Evolutionary conservation across 1,139 yeast genomes (phyloP).

Genomic region (Suhomyces ambrosiae): DNA sequence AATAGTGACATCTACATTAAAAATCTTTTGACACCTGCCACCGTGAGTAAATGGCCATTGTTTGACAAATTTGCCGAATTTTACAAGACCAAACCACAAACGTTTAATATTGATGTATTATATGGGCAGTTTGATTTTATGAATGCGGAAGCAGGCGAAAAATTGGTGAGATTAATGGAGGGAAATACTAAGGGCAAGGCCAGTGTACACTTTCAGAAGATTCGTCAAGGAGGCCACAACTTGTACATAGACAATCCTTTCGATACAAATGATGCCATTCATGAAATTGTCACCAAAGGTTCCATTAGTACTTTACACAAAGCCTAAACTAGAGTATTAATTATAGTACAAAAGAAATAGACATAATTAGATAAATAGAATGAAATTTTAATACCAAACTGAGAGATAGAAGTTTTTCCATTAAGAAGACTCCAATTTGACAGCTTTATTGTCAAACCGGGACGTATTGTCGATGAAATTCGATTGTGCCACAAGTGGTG

Average conservation of each 20-base stretch:
- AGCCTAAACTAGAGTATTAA: background rate
- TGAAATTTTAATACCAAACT: too few species aligned
- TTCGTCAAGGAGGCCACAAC: slow-evolving; percentile 50
- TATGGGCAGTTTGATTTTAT: slow-evolving; percentile 89
- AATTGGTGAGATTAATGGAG: slow-evolving; percentile 45
- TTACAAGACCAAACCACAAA: slow-evolving; percentile 20
- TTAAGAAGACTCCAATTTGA: too few species aligned
- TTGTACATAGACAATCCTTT: slow-evolving; percentile 50
- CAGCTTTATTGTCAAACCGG: too few species aligned
- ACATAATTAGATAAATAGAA: background rate
- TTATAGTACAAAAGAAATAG: background rate
- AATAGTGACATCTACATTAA: slow-evolving; percentile 69
- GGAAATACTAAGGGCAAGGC: slow-evolving; percentile 48
- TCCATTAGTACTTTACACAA: background rate
- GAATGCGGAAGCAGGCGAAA: slow-evolving; percentile 73
- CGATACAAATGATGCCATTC: slow-evolving; percentile 51
- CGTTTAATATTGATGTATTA: slow-evolving; percentile 55
- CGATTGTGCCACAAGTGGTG: too few species aligned
- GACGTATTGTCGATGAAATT: too few species aligned
- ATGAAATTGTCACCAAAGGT: slow-evolving; percentile 15
- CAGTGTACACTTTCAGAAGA: slow-evolving; percentile 26
- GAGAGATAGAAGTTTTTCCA: too few species aligned
- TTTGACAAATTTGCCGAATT: slow-evolving; percentile 57
- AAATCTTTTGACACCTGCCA: slow-evolving; percentile 68
- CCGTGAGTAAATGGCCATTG: slow-evolving; percentile 76